phyloP scores from a whole-genome alignment of 768 basidiomycete genomes.

The Dentipellis fragilis region DNA sequence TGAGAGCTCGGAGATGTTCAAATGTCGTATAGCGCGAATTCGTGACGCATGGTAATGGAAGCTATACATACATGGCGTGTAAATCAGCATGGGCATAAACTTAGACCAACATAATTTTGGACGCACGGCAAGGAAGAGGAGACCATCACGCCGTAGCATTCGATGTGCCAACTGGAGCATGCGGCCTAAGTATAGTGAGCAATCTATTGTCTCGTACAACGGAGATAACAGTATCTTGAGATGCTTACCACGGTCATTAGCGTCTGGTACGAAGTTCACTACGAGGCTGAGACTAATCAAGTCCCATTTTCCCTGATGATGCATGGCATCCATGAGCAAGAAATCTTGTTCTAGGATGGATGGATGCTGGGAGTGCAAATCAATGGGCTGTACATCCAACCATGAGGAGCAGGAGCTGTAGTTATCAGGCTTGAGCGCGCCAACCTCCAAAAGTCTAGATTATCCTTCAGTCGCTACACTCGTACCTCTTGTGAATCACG shows the following conservation, averaged over 20 bases:
- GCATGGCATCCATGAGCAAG: slow-evolving; percentile 43
- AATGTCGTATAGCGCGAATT: slow-evolving; percentile 80
- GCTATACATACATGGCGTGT: slow-evolving; percentile 29
- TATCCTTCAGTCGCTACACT: background rate
- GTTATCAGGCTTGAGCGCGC: slow-evolving; percentile 80
- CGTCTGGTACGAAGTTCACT: slow-evolving; percentile 77
- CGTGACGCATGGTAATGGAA: slow-evolving; percentile 74
- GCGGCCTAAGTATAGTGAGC: slow-evolving; percentile 35
- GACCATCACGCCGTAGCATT: slow-evolving; percentile 43
- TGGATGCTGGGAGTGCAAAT: slow-evolving; percentile 77
- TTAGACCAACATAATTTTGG: slow-evolving; percentile 7
- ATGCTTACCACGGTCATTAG: slow-evolving; percentile 60
- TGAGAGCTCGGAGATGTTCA: slow-evolving; percentile 44
- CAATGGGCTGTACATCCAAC: slow-evolving; percentile 71
- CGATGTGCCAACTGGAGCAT: slow-evolving; percentile 58
- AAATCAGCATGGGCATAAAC: background rate
- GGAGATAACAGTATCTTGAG: background rate
- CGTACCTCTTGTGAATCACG: no score
- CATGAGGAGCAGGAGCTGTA: slow-evolving; percentile 56
- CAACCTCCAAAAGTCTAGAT: slow-evolving; percentile 75
- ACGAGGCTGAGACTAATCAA: slow-evolving; percentile 81
- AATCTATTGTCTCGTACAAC: background rate
- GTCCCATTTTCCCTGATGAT: slow-evolving; percentile 57
- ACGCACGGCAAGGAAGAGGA: slow-evolving; percentile 64
- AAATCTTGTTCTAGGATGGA: slow-evolving; percentile 83